phyloP scores from a whole-genome alignment of 2,329 filamentous ascomycete species.

The Seiridium cupressi region DNA sequence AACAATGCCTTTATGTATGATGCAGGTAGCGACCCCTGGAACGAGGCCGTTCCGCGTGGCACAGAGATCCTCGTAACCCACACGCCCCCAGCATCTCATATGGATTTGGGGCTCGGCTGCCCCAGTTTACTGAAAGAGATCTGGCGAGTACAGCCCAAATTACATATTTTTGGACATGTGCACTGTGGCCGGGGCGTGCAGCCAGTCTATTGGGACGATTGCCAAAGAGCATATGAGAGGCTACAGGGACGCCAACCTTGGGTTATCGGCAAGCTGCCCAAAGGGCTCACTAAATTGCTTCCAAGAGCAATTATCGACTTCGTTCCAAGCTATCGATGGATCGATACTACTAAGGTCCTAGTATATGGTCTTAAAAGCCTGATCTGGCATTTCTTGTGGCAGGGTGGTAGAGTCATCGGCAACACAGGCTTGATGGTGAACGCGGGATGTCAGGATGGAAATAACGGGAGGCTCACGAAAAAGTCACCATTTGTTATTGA shows the following conservation, averaged over 20 bases:
- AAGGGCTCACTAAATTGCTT: neutral
- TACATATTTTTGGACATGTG: conserved; percentile 85
- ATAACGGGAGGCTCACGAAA: conserved; percentile 46
- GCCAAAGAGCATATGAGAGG: conserved; percentile 70
- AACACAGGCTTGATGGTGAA: conserved; percentile 49
- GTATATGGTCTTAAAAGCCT: conserved; percentile 45
- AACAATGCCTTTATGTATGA: conserved; percentile 79
- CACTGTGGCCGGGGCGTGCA: conserved; percentile 74
- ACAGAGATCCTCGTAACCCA: conserved; percentile 82
- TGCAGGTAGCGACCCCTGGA: conserved; percentile 66
- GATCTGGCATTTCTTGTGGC: conserved; percentile 57
- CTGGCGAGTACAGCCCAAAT: conserved; percentile 69
- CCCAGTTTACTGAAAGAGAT: conserved; percentile 68
- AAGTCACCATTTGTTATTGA: conserved; percentile 27
- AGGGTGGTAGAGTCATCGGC: conserved; percentile 47
- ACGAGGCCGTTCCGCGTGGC: conserved; percentile 65
- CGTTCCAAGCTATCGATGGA: conserved; percentile 44
- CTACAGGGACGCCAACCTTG: conserved; percentile 44
- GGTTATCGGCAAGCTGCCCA: neutral
- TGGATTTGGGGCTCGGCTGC: conserved; percentile 69
- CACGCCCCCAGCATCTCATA: conserved; percentile 71
- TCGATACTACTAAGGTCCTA: conserved; percentile 42
- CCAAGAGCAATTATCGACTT: conserved; percentile 44
- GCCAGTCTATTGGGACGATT: conserved; percentile 70
- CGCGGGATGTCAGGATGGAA: conserved; percentile 54